Evolutionary conservation across 305 asterid genomes (phyloP), one percentile per base, ranked within the genome.

Genomic region (Caryopteris hybrid): DNA sequence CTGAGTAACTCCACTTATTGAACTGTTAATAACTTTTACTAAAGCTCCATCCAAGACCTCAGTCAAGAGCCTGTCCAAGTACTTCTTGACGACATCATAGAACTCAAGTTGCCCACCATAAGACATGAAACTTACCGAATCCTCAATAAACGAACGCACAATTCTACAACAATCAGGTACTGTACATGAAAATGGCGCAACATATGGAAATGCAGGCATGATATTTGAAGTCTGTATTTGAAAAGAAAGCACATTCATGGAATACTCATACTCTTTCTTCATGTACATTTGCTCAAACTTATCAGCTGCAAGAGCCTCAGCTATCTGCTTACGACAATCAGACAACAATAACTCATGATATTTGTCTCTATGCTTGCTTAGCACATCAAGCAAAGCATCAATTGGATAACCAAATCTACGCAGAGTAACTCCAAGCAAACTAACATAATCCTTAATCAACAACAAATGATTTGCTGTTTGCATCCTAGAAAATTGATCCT

Each of bases 401-500:
- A 88, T 87, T 0, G 96, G 95, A 67, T 91, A 94, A 39, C 99
- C 99, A 62, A 85, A 94, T 66, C 92, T 79, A 55, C 97, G 90
- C 84, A 94, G 75, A 0, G 99, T 89, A 36, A 91, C 96, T 61
- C 99, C 97, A 51, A 94, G 96, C 85, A 94, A 83, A 72, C 96
- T 94, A 67, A 94, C 98, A 41, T 94, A 94, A 81, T 94, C 99
- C 86, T 94, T 94, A 25, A 94, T 91, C 85, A 94, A 81, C 81
- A 94, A 78, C 89, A 94, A 81, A 84, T 94, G 99, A 80, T 89
- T 94, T 0, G 99, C 99, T 13, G 99, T 94, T 71, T 91, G 95
- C 99, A 94, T 94, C 76, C 96, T 86, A 25, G 99, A 94, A 70
- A 94, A 94, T 31, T 94, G 99, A 80, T 94, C 99, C 82, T 94